Conservation (phyloP, 164 flowering plant species). For the Paratinospora sagittata region DNA sequence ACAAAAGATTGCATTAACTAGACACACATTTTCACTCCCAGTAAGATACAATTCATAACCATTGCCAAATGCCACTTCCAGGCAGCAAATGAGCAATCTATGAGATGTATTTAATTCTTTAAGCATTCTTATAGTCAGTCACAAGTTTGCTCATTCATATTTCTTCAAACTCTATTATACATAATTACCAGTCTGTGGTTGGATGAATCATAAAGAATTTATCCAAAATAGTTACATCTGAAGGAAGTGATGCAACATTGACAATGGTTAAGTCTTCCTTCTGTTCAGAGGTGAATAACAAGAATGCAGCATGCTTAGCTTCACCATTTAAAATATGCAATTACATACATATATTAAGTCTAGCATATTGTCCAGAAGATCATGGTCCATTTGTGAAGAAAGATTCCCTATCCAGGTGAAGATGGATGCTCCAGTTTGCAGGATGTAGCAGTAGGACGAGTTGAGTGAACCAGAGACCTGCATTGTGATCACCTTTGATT, state of each 20-base stretch:
- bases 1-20: too few relatives aligned
- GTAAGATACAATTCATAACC: too few relatives aligned
- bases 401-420: slow-evolving; percentile 69
- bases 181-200: too few relatives aligned
- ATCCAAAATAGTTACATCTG: not conserved
- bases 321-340: not conserved
- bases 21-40: too few relatives aligned
- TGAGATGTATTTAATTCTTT: too few relatives aligned
- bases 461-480: slow-evolving; percentile 68
- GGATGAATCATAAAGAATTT: too few relatives aligned
- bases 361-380: slow-evolving; percentile 54
- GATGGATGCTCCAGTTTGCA: slow-evolving; percentile 43
- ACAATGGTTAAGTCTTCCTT: not conserved
- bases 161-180: too few relatives aligned
- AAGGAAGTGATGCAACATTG: not conserved
- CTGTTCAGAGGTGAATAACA: not conserved
- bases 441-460: slow-evolving; percentile 70
- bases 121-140: not conserved
- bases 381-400: slow-evolving; percentile 47
- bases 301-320: slow-evolving; percentile 1
- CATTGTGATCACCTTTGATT: slow-evolving; percentile 11
- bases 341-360: slow-evolving; percentile 45
- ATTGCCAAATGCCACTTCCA: not conserved
- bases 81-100: too few relatives aligned
- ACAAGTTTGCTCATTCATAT: not conserved